Evolutionary conservation across 2,329 filamentous ascomycete genomes (phyloP).

Genomic region (Rhynchosporium agropyri): DNA sequence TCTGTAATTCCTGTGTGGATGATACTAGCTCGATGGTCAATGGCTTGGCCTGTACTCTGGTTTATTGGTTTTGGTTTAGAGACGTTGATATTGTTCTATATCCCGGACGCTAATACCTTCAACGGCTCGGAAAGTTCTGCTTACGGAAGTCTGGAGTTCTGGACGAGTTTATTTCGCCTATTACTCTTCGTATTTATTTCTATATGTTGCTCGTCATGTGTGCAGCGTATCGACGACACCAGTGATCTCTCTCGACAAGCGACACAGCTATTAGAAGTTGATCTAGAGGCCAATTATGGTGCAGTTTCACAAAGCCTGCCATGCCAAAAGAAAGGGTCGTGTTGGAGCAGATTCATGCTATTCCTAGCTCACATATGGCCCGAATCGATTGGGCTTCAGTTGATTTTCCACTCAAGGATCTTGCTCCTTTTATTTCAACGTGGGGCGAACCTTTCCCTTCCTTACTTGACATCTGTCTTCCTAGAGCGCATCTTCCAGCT

Average conservation of each 20-base stretch:
- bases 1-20: neutral
- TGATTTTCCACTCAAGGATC: neutral
- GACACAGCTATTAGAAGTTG: neutral
- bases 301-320: neutral
- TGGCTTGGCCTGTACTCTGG: neutral
- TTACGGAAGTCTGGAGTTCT: neutral
- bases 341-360: neutral
- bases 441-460: neutral
- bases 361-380: neutral
- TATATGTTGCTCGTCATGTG: neutral
- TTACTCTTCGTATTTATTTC: neutral
- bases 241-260: neutral
- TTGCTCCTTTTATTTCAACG: neutral
- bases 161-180: neutral
- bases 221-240: neutral
- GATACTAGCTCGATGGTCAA: neutral
- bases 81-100: neutral
- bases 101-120: neutral
- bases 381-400: neutral
- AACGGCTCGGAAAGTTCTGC: neutral
- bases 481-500: neutral
- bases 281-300: conserved; percentile 1
- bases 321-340: neutral
- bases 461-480: neutral
- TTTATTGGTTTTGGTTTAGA: neutral